Evolutionary conservation across 2,329 filamentous ascomycete genomes (phyloP).

Genomic region (Neonectria magnoliae): DNA sequence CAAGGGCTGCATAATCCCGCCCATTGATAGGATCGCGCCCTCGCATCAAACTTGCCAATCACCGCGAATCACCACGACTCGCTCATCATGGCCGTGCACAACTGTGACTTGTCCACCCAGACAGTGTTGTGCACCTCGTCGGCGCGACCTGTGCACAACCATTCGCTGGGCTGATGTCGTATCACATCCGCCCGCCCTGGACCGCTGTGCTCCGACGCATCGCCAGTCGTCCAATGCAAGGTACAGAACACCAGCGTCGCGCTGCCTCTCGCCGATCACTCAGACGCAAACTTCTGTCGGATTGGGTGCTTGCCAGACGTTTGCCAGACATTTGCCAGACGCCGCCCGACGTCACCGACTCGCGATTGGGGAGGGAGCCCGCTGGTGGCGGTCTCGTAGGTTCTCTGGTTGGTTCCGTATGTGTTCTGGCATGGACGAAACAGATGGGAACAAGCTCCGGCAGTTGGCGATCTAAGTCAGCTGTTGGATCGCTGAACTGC

Average conservation of each 20-base stretch:
- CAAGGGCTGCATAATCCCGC: constrained; percentile 50
- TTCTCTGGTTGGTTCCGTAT: constrained; percentile 32
- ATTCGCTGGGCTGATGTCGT: constrained; percentile 44
- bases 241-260: constrained; percentile 37
- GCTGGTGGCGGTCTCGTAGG: constrained; percentile 25
- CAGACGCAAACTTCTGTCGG: constrained; percentile 31
- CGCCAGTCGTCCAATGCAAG: constrained; percentile 40
- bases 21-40: constrained; percentile 44
- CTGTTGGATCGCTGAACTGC: background rate
- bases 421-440: constrained; percentile 6
- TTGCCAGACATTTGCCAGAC: constrained; percentile 23
- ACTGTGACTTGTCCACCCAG: constrained; percentile 39
- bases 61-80: constrained; percentile 37
- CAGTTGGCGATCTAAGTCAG: constrained; percentile 14
- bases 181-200: constrained; percentile 40
- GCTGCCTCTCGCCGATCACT: constrained; percentile 37
- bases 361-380: constrained; percentile 33
- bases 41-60: constrained; percentile 32
- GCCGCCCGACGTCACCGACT: constrained; percentile 38
- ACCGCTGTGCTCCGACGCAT: constrained; percentile 34
- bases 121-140: constrained; percentile 37
- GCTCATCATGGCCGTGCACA: constrained; percentile 37
- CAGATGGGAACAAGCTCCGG: constrained; percentile 18
- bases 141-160: constrained; percentile 43
- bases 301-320: constrained; percentile 30